Evolutionary conservation across 306 rosid species (phyloP).

Genomic region (Inga laurina): DNA sequence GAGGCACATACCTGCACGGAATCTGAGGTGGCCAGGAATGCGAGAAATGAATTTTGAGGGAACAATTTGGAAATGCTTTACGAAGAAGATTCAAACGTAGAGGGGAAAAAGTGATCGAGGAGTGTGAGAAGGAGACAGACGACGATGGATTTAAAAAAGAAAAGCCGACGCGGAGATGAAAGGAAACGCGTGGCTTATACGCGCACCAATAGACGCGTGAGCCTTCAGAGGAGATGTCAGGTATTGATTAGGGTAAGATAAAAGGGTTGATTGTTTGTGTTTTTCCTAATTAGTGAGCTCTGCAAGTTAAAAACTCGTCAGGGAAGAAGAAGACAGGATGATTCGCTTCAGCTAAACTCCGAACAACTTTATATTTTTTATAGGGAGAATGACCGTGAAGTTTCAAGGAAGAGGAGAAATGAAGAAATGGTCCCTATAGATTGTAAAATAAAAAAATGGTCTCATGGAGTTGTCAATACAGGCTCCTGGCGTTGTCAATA

Average conservation of each 20-base stretch:
- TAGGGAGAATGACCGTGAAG: too few relatives aligned
- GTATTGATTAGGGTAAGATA: neutral
- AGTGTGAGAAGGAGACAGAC: neutral
- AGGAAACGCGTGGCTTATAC: conserved; percentile 29
- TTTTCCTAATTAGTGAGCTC: neutral
- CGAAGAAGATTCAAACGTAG: neutral
- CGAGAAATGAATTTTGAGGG: conserved; percentile 2
- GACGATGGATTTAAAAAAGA: neutral
- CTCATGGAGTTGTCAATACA: too few relatives aligned
- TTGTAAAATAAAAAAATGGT: too few relatives aligned
- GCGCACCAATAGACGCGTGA: neutral
- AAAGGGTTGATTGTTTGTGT: neutral
- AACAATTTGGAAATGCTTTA: neutral
- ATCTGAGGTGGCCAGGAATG: conserved; percentile 14
- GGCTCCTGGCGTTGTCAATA: too few relatives aligned
- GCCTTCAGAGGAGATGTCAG: neutral
- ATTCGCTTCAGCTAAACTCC: neutral
- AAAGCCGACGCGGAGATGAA: neutral
- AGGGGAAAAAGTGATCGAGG: neutral
- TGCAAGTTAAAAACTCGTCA: neutral
- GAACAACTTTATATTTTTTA: neutral
- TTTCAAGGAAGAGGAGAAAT: too few relatives aligned
- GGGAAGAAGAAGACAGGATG: neutral
- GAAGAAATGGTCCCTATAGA: too few relatives aligned
- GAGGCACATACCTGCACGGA: conserved; percentile 31